Conservation (phyloP, 192 early-diverging fungal genomes). For the Podila clonocystis region DNA sequence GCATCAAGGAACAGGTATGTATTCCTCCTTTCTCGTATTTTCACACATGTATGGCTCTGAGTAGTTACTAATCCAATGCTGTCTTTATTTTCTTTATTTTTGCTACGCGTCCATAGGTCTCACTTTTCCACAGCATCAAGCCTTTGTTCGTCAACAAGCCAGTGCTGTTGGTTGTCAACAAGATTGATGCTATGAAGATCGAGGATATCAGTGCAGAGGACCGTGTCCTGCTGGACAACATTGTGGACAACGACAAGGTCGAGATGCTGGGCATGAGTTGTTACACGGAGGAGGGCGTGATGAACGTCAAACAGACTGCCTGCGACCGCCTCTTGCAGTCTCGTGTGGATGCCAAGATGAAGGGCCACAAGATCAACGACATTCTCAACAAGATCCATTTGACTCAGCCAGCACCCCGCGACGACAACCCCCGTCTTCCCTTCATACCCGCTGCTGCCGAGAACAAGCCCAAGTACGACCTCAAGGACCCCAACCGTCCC, state of each 20-base stretch:
- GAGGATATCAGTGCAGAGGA: slow-evolving; percentile 82
- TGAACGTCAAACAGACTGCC: slow-evolving; percentile 92
- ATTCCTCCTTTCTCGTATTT: slow-evolving; percentile 6
- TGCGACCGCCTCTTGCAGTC: slow-evolving; percentile 93
- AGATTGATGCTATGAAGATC: slow-evolving; percentile 90
- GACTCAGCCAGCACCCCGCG: slow-evolving; percentile 87
- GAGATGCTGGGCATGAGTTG: slow-evolving; percentile 87
- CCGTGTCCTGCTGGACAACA: slow-evolving; percentile 77
- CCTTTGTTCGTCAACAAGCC: slow-evolving; percentile 99
- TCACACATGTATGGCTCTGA: background rate
- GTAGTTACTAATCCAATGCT: background rate
- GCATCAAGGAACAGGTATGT: slow-evolving; percentile 84
- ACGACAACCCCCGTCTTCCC: slow-evolving; percentile 85
- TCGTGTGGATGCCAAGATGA: slow-evolving; percentile 96
- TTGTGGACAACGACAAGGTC: slow-evolving; percentile 72
- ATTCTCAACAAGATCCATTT: slow-evolving; percentile 97
- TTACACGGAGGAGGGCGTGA: slow-evolving; percentile 96
- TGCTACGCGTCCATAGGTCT: slow-evolving; percentile 6
- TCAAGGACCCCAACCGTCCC: slow-evolving; percentile 82
- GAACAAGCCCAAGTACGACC: slow-evolving; percentile 78
- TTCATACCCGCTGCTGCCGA: slow-evolving; percentile 82
- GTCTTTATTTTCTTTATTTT: slow-evolving; percentile 5
- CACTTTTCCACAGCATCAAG: slow-evolving; percentile 87
- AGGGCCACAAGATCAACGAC: slow-evolving; percentile 87
- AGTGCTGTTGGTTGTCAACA: slow-evolving; percentile 93